Conservation (phyloP, 495 filamentous ascomycete species). For the Penicillium herquei region DNA sequence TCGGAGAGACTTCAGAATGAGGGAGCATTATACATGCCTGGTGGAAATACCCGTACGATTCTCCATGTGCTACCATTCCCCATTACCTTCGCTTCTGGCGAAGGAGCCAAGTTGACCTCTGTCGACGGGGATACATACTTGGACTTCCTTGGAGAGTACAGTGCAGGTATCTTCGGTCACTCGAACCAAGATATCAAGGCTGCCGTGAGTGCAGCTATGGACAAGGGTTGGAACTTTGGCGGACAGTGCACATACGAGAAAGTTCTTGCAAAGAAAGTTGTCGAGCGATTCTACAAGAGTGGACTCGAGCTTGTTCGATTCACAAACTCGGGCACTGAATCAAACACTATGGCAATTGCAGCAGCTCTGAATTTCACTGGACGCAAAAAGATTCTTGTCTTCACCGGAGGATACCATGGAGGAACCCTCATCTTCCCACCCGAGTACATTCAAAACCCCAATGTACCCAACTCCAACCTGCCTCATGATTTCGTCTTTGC, state of each 20-base stretch:
- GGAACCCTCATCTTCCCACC: slow-evolving; percentile 16
- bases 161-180: slow-evolving; percentile 7
- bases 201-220: not conserved
- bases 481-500: slow-evolving; percentile 47
- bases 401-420: slow-evolving; percentile 28
- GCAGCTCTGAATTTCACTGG: slow-evolving; percentile 13
- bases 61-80: slow-evolving; percentile 59
- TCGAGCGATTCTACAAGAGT: slow-evolving; percentile 24
- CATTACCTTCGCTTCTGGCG: slow-evolving; percentile 41
- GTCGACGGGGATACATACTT: slow-evolving; percentile 19
- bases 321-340: slow-evolving; percentile 40
- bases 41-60: slow-evolving; percentile 61
- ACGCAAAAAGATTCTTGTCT: slow-evolving; percentile 32
- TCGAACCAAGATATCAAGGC: slow-evolving; percentile 3
- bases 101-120: slow-evolving; percentile 30
- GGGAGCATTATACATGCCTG: too few species aligned
- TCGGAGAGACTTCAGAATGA: too few species aligned
- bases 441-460: too few species aligned
- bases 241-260: not conserved
- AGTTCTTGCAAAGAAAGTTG: slow-evolving; percentile 14
- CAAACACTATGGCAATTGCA: slow-evolving; percentile 35
- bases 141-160: slow-evolving; percentile 7
- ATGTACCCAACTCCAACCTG: slow-evolving; percentile 14
- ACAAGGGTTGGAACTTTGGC: slow-evolving; percentile 4
- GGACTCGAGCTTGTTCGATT: slow-evolving; percentile 34